These are phyloP conservation scores for Lactarius akahatsu DNA, from an alignment of 768 basidiomycete genomes.

Conservation along the genomic window DNA sequence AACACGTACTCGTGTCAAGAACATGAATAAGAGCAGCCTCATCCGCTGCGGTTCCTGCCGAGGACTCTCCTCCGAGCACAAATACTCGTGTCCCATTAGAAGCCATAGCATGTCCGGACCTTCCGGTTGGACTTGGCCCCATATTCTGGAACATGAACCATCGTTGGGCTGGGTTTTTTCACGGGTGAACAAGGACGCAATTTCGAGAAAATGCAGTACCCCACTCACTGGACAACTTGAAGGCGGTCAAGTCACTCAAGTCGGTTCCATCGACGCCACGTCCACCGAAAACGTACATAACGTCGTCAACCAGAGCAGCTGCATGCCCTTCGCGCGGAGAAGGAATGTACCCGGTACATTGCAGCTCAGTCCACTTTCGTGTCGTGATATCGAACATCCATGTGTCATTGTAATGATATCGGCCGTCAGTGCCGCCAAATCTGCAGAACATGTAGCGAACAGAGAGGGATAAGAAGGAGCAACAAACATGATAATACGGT, in stretches of 20 bases:
- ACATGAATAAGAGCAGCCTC: constrained; percentile 85
- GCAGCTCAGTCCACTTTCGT: constrained; percentile 83
- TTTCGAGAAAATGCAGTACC: background rate
- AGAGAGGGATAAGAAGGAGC: constrained; percentile 24
- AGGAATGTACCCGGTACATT: constrained; percentile 96
- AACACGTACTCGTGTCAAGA: constrained; percentile 85
- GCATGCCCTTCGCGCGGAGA: constrained; percentile 95
- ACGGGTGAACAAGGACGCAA: background rate
- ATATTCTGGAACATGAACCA: constrained; percentile 99
- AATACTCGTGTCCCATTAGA: constrained; percentile 85
- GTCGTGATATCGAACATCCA: constrained; percentile 90
- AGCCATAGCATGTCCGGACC: constrained; percentile 99
- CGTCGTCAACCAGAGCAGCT: constrained; percentile 93
- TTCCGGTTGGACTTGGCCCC: constrained; percentile 90
- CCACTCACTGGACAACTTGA: constrained; percentile 91
- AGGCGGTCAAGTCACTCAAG: constrained; percentile 89
- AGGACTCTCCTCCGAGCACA: constrained; percentile 93
- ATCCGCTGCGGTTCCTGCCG: constrained; percentile 67
- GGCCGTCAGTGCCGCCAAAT: constrained; percentile 98
- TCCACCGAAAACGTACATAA: constrained; percentile 97
- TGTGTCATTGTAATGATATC: constrained; percentile 98
- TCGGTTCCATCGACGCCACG: constrained; percentile 97
- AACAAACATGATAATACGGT: constrained; percentile 37
- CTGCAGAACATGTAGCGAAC: constrained; percentile 41
- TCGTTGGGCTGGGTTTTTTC: constrained; percentile 66